Percentiles rank a stretch among this genome's conserved stretches.
Evolutionary conservation across 192 early-diverging fungal genomes (phyloP).

Genomic region (Umbelopsis sp.): DNA sequence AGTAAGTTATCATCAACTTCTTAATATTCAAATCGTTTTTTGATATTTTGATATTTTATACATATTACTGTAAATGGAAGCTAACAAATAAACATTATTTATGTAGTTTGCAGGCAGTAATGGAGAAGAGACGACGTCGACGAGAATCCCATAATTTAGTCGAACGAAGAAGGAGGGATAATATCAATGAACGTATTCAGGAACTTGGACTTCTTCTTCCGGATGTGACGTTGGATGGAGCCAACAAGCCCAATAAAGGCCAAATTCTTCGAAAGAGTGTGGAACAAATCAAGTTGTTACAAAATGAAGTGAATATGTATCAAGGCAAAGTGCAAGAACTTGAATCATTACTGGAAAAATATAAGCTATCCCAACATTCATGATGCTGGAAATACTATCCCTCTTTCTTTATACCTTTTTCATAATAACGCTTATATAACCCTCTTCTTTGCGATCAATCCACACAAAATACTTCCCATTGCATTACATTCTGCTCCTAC

Average conservation of each 20-base stretch:
- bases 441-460: background rate
- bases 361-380: background rate
- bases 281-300: slow-evolving; percentile 74
- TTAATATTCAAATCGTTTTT: background rate
- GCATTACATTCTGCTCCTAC: background rate
- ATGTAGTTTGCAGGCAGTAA: slow-evolving; percentile 41
- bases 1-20: slow-evolving; percentile 26
- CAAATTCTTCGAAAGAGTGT: slow-evolving; percentile 92
- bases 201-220: slow-evolving; percentile 87
- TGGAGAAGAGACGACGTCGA: slow-evolving; percentile 89
- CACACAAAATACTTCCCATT: background rate
- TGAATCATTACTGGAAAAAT: slow-evolving; percentile 30
- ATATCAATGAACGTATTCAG: slow-evolving; percentile 98
- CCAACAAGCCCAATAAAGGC: slow-evolving; percentile 94
- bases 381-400: background rate
- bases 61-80: background rate
- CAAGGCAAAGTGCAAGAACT: slow-evolving; percentile 35
- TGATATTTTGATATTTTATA: background rate
- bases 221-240: slow-evolving; percentile 72
- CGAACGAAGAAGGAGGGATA: slow-evolving; percentile 92
- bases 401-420: background rate
- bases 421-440: background rate
- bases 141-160: slow-evolving; percentile 96
- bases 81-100: slow-evolving; percentile 9
- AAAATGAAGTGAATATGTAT: slow-evolving; percentile 30